phyloP scores from a whole-genome alignment of 805 yeast genomes.

The Hanseniaspora singularis region DNA sequence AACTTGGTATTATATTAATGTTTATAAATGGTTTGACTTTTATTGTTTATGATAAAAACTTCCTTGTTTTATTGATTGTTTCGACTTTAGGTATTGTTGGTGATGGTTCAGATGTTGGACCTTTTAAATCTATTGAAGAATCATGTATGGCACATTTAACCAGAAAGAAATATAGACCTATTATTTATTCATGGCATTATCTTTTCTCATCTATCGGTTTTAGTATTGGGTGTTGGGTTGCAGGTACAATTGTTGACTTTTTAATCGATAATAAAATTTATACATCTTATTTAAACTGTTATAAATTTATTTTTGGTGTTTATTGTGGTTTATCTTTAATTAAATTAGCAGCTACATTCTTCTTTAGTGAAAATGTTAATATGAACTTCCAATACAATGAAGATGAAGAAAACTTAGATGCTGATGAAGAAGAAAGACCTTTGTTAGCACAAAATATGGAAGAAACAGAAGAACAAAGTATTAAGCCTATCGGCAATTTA shows the following conservation, averaged over 20 bases:
- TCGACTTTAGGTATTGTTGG: slow-evolving; percentile 79
- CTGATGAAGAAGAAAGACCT: slow-evolving; percentile 9
- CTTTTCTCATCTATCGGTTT: slow-evolving; percentile 58
- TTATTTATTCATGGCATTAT: slow-evolving; percentile 63
- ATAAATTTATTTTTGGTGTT: slow-evolving; percentile 43
- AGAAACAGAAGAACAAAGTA: neutral
- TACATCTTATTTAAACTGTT: slow-evolving; percentile 32
- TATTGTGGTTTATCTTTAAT: slow-evolving; percentile 44
- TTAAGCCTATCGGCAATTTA: neutral
- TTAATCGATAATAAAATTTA: slow-evolving; percentile 30
- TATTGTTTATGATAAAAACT: slow-evolving; percentile 40
- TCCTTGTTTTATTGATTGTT: slow-evolving; percentile 45
- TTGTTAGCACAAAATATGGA: neutral
- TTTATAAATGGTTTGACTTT: slow-evolving; percentile 52
- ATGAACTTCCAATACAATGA: slow-evolving; percentile 19
- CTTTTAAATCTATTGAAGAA: slow-evolving; percentile 77
- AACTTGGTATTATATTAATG: slow-evolving; percentile 58
- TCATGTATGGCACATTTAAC: slow-evolving; percentile 72
- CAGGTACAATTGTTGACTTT: slow-evolving; percentile 49
- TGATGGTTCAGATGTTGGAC: slow-evolving; percentile 83
- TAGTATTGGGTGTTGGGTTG: slow-evolving; percentile 55
- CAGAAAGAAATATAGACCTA: slow-evolving; percentile 50
- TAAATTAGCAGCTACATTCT: slow-evolving; percentile 41
- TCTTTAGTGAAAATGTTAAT: slow-evolving; percentile 46
- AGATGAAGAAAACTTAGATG: neutral